Evolutionary conservation across 2,329 filamentous ascomycete species (phyloP), one percentile per base, ranked within the genome.

Genomic region (Xylariaceae sp.): DNA sequence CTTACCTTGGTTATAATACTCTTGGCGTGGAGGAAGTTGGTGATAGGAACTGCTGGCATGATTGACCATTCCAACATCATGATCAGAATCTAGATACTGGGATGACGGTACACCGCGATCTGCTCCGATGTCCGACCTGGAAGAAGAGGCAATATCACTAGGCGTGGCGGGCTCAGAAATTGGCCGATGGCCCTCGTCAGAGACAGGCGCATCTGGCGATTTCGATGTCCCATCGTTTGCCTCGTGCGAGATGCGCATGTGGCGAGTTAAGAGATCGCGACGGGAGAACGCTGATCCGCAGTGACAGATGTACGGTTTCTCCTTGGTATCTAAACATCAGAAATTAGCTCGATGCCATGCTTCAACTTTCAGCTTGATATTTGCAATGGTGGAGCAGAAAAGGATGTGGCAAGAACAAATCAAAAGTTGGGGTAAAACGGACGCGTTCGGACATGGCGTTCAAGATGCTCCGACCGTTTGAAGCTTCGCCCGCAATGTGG

Each of bases 391-490:
- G 51, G 60, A 58, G 58, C 34, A 57, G 56, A 54, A 52, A 57
- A 56, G 41, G 53, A 50, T 45, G 58, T 49, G 53, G 45, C 28
- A 62, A 54, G 56, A 53, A 56, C 51, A 58, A 59, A 43, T 61
- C 40, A 54, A 61, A 61, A 57, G 33, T 68, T 70, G 67, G 69
- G 67, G 66, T 68, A 69, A 56, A 60, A 69, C 77, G 71, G 65
- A 79, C 77, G 77, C 45, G 76, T 79, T 58, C 77, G 72, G 43
- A 79, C 71, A 67, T 79, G 77, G 54, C 77, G 74, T 59, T 78
- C 76, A 53, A 79, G 62, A 65, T 79, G 77, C 65, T 79, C 77
- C 36, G 76, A 77, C 19, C 77, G 73, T 65, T 79, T 78, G 70
- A 79, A 79, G 43, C 67, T 71, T 41, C 77, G 68, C 45, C 72